Conservation (phyloP, 1,139 yeast species). For the Meyerozyma elateridarum region DNA sequence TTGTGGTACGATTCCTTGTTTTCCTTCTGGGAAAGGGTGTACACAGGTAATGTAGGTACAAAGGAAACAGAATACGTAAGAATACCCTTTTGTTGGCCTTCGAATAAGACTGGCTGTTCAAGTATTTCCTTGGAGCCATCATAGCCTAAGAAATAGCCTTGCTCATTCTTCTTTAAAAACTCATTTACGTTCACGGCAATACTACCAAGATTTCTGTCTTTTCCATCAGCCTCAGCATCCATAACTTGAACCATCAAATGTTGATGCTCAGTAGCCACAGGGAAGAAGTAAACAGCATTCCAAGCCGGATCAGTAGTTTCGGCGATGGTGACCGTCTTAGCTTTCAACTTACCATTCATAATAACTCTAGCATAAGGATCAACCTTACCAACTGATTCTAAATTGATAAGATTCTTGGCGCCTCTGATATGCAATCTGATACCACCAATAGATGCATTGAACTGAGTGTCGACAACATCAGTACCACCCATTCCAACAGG, state of each 20-base stretch:
- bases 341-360: slow-evolving; percentile 54
- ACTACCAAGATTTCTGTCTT: slow-evolving; percentile 62
- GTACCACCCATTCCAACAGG: slow-evolving; percentile 58
- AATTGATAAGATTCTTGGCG: slow-evolving; percentile 52
- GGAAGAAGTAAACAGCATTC: slow-evolving; percentile 56
- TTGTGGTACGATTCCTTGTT: slow-evolving; percentile 31
- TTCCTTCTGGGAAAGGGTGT: slow-evolving; percentile 50
- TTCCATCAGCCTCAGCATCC: slow-evolving; percentile 62
- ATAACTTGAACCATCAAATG: slow-evolving; percentile 52
- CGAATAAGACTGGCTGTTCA: slow-evolving; percentile 42
- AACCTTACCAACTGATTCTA: slow-evolving; percentile 62
- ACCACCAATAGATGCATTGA: slow-evolving; percentile 62
- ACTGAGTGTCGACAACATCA: slow-evolving; percentile 36
- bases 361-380: slow-evolving; percentile 67
- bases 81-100: slow-evolving; percentile 44
- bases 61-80: slow-evolving; percentile 57
- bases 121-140: slow-evolving; percentile 46
- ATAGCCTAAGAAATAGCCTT: slow-evolving; percentile 44
- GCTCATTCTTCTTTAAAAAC: slow-evolving; percentile 43
- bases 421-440: slow-evolving; percentile 53
- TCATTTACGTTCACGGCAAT: slow-evolving; percentile 48
- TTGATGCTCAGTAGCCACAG: slow-evolving; percentile 60
- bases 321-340: slow-evolving; percentile 52
- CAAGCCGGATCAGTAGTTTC: slow-evolving; percentile 53
- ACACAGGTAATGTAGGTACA: slow-evolving; percentile 60